Base-by-base conservation (phyloP, 148 eudicot species). In the Rhododendron williamsianum region DNA sequence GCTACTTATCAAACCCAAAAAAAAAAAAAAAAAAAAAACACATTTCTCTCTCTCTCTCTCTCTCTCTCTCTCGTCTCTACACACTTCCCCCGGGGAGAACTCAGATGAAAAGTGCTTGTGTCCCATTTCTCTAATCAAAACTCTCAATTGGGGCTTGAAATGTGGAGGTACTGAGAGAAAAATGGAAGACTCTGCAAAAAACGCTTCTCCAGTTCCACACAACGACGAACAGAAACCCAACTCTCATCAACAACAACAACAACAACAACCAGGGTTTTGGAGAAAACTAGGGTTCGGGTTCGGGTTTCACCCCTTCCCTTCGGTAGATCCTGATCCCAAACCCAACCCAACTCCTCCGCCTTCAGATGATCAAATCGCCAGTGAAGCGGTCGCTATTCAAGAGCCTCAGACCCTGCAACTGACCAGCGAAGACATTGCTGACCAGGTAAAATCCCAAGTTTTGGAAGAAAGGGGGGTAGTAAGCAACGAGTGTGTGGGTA, bases 71-170 rank as follows among this genome's bases (percentile, higher is more conserved):
- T 35, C 2, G 36, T 35, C 36, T 35, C 45, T 25, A 2, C 38
- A 15, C 83, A 6, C 30, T 46, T 2, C 19, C 4, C 12, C 60
- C 23, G 6, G 19, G 60, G n/a, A 27, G 35, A 33, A 2, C 19
- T 72, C 25, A 7, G 13, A 43, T 13, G 25, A 35, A 73, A 4
- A n/a, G 41, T 11, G 18, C 23, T 13, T 4, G 1, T 41, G 13
- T n/a, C 6, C 58, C 4, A 0, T 15, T 41, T 67, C 19, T 19
- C 30, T 6, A 16, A 27, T 23, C 6, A 21, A 73, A 74, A 84
- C 4, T 63, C 67, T 33, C 3, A 23, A 36, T 84, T 84, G 52
- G 85, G 85, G 85, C 52, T 84, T 84, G 49, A 48, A 84, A 84
- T 84, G 80, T 51, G 49, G 85, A 84, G 80, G 33, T 45, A 74